A percentile compares a stretch with the other conserved stretches of the same genome.
phyloP scores from a whole-genome alignment of 1,284 basidiomycete species.

The Tilletia setariae region DNA sequence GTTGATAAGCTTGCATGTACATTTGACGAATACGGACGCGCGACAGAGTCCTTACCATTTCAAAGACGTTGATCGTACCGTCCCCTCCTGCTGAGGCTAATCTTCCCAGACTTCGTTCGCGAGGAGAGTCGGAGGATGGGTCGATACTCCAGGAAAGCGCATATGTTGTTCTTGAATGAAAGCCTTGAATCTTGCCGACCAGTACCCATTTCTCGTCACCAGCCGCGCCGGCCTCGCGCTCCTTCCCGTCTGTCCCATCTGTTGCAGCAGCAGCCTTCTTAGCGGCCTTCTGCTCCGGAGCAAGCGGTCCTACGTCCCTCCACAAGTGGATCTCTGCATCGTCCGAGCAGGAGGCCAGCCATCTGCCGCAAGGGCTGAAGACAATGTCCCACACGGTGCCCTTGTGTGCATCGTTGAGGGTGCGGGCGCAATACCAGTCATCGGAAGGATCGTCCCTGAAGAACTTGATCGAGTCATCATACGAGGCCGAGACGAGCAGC shows the following conservation, averaged over 20 bases:
- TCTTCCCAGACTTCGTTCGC: constrained; percentile 63
- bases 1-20: too few species aligned
- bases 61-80: constrained; percentile 71
- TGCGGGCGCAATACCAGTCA: constrained; percentile 87
- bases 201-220: constrained; percentile 55
- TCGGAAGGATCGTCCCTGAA: constrained; percentile 90
- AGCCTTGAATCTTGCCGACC: constrained; percentile 47
- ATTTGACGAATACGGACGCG: too few species aligned
- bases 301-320: constrained; percentile 42
- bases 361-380: constrained; percentile 72
- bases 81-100: constrained; percentile 72
- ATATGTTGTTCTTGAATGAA: constrained; percentile 72
- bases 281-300: neutral
- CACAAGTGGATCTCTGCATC: constrained; percentile 68
- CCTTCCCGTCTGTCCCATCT: constrained; percentile 44
- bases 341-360: constrained; percentile 75
- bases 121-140: constrained; percentile 44
- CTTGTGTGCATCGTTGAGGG: constrained; percentile 69
- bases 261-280: constrained; percentile 5
- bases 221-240: constrained; percentile 41
- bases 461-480: constrained; percentile 93
- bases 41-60: constrained; percentile 59
- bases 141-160: constrained; percentile 68
- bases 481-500: constrained; percentile 92
- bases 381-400: constrained; percentile 85